Conservation (phyloP, 2,329 filamentous ascomycete species). For the Colletotrichum eleusines region DNA sequence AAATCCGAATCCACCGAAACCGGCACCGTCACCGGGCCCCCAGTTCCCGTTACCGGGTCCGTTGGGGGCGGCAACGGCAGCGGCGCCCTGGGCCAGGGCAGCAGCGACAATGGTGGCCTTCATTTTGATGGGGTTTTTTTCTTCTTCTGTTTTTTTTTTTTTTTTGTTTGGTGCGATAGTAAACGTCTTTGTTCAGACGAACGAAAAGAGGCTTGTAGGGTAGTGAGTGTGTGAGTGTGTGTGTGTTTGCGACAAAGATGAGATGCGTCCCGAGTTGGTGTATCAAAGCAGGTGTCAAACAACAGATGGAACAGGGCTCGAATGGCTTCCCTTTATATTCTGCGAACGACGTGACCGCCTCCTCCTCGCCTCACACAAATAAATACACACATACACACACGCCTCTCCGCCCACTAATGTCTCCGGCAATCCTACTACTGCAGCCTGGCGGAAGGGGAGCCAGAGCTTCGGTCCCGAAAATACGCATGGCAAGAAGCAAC, state of each 20-base stretch:
- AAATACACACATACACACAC: neutral
- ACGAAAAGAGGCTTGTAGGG: neutral
- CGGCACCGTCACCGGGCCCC: constrained; percentile 26
- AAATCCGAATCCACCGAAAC: constrained; percentile 32
- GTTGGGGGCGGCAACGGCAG: constrained; percentile 29
- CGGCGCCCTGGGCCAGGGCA: constrained; percentile 32
- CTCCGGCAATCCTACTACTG: constrained; percentile 4
- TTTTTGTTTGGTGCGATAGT: neutral
- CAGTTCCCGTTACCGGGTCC: constrained; percentile 32
- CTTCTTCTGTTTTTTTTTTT: neutral
- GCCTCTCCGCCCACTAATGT: neutral
- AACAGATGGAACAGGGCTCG: constrained; percentile 16
- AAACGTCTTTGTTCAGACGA: neutral
- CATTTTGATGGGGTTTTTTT: constrained; percentile 18
- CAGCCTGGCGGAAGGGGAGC: neutral
- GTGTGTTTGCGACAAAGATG: constrained; percentile 27
- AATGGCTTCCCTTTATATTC: constrained; percentile 33
- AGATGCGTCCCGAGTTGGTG: constrained; percentile 31
- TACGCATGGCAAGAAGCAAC: constrained; percentile 35
- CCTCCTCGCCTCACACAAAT: neutral
- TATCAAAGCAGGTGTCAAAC: constrained; percentile 9
- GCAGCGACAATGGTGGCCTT: constrained; percentile 37
- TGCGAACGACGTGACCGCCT: constrained; percentile 19
- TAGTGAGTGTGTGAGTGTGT: constrained; percentile 18
- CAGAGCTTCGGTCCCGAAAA: constrained; percentile 37